Base-by-base conservation (phyloP, 176 grass and related monocot species). In the Hordeum marinum region DNA sequence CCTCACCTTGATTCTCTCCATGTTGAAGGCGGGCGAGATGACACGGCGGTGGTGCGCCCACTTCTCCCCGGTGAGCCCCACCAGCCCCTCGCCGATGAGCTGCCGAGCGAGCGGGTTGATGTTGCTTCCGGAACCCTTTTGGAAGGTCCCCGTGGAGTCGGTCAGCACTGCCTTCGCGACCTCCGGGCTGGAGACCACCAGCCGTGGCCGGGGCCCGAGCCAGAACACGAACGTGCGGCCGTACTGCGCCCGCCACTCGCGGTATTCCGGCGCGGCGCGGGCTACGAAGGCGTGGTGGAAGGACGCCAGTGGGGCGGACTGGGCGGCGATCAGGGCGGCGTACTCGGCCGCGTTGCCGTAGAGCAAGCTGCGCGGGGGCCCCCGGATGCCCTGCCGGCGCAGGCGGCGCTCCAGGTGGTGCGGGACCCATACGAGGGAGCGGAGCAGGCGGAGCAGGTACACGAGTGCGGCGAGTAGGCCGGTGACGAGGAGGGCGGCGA, bases 21-120 rank as follows among this genome's bases (percentile, higher is more conserved):
- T 94, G 80, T 91, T 97, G 78, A 97, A 97, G 9, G 95, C 92
- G 55, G 92, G 95, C 45, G 95, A 70, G 66, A 97, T 78, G 5
- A 92, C 80, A 1, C 88, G 84, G 26, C 95, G 88, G 75, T 93
- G 90, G 75, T 82, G 90, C 18, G 88, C 92, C 95, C 95, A 94
- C 11, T 4, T 86, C 45, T 74, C 77, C 31, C 92, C 92, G 31
- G 71, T 64, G 76, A 97, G 92, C 17, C 82, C 90, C 36, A 77
- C 68, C 12, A 93, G 88, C 34, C 88, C 92, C 61, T 92, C 68
- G 7, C 92, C 90, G 63, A 97, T 7, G 43, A 97, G 88, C 79
- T 89, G 92, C 78, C 82, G 68, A 8, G 88, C 75, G 5, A 84
- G 64, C 39, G 92, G 90, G 85, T 93, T 97, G 83, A 42, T 36